Base-by-base conservation (phyloP, 2,329 filamentous ascomycete species). In the Harringtonia lauricola region DNA sequence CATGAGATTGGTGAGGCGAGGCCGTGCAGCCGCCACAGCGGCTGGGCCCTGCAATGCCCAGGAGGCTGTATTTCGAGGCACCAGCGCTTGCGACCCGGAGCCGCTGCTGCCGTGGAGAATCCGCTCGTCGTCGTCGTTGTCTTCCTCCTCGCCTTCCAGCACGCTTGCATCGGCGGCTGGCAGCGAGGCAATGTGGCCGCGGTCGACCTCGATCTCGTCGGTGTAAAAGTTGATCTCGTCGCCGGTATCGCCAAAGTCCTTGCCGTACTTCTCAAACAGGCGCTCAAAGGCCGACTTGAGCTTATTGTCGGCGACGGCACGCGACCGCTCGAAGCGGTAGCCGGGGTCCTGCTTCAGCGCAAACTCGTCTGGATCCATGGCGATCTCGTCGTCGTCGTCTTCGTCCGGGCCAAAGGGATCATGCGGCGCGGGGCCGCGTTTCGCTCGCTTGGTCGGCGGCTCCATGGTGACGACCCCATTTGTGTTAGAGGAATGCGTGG, bases 211-310 rank as follows among this genome's bases (percentile, higher is more conserved):
- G 38, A 96, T 79, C 46, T 85, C 70, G 43, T 86, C 88, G 0
- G 85, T 90, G 40, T 71, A 68, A 45, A 95, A 68, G 60, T 96
- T 86, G 54, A 96, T 88, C 64, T 95, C 88, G 60, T 96, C 90
- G 43, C 83, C 88, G 41, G 90, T 72, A 5, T 81, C 83, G 2
- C 79, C 79, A 55, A 95, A 95, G 58, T 95, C 84, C 50, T 72
- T 80, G 42, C 74, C 80, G 59, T 94, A 95, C 60, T 94, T 95
- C 48, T 83, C 76, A 58, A 95, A 95, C 44, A 96, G 94, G 44
- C 76, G 69, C 57, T 95, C 88, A 59, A 94, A 92, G 6, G 79
- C 79, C n/a, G 79, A 81, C 59, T 92, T 90, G 34, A 95, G 73
- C 46, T 79, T 79, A 49, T 71, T 66, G 49, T 86, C 80, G 45